Percentiles rank a stretch among this genome's conserved stretches.
Evolutionary conservation across 23 red algal species (phyloP).

Genomic region (Gracilaria caudata): DNA sequence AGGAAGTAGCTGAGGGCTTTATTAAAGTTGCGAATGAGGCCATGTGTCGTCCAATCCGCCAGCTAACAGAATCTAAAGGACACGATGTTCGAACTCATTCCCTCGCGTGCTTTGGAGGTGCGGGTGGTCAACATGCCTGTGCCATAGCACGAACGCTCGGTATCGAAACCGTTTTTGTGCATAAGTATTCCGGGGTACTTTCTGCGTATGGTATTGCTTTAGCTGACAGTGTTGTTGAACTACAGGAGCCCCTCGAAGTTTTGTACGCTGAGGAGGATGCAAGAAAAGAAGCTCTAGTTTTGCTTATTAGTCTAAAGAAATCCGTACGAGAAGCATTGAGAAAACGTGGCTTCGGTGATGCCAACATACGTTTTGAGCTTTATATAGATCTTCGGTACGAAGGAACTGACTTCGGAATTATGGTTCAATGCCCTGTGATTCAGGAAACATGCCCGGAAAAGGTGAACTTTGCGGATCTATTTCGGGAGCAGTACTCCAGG

Average conservation of each 20-base stretch:
- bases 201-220: conserved; percentile 98
- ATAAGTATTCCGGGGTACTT: conserved; percentile 92
- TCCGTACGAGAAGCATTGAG: conserved; percentile 5
- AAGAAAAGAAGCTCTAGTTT: conserved; percentile 30
- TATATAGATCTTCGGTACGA: conserved; percentile 95
- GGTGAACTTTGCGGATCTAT: conserved; percentile 64
- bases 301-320: conserved; percentile 38
- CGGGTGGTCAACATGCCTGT: conserved; percentile 98
- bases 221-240: conserved; percentile 91
- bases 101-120: conserved; percentile 96
- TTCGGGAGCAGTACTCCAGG: conserved; percentile 68
- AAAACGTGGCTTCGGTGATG: conserved; percentile 18
- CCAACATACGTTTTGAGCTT: conserved; percentile 56
- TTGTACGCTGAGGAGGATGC: conserved; percentile 28
- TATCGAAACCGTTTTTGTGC: conserved; percentile 87
- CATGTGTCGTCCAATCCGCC: conserved; percentile 99
- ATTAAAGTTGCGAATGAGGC: conserved; percentile 95
- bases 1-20: conserved; percentile 94
- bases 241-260: conserved; percentile 74
- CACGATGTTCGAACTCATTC: conserved; percentile 87
- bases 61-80: conserved; percentile 93
- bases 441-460: background rate
- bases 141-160: conserved; percentile 83
- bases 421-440: conserved; percentile 74
- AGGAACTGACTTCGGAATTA: conserved; percentile 93